A percentile compares a stretch with the other conserved stretches of the same genome.
Evolutionary conservation across 371 early-diverging fungal genomes (phyloP).

Genomic region (Actinomucor elegans): DNA sequence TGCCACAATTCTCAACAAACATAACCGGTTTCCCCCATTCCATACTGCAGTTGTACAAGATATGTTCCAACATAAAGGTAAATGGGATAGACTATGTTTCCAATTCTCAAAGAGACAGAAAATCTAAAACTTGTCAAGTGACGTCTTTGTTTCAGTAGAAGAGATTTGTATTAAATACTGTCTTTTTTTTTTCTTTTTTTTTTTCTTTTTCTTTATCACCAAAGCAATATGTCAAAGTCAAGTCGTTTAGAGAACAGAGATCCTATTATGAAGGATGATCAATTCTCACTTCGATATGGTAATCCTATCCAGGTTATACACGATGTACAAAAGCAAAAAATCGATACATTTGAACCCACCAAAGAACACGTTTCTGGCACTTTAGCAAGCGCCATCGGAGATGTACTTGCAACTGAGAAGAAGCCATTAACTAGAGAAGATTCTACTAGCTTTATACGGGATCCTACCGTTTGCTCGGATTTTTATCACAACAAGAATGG

Average conservation of each 20-base stretch:
- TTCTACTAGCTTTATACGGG: constrained; percentile 21
- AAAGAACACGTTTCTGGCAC: constrained; percentile 19
- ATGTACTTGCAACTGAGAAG: neutral
- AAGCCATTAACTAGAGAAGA: constrained; percentile 3
- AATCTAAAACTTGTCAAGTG: neutral
- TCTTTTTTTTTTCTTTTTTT: neutral
- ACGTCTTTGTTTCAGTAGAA: constrained; percentile 5
- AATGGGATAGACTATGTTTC: no score
- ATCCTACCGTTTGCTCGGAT: constrained; percentile 28
- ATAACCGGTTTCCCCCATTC: no score
- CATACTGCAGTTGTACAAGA: no score
- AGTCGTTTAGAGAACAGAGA: constrained; percentile 23
- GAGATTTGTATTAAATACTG: no score
- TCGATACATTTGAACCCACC: constrained; percentile 30
- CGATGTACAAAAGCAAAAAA: constrained; percentile 20
- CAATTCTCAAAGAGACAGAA: no score
- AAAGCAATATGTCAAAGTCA: neutral
- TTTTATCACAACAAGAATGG: constrained; percentile 31
- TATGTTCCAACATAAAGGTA: no score
- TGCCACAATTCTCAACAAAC: no score
- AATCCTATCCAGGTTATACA: constrained; percentile 45
- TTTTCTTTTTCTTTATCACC: neutral
- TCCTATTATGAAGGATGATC: constrained; percentile 39
- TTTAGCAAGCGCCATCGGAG: constrained; percentile 9
- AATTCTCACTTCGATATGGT: constrained; percentile 35